These are phyloP conservation scores for Pythium diclinum DNA, from an alignment of 352 stramenopile genomes.

Conservation along the genomic window DNA sequence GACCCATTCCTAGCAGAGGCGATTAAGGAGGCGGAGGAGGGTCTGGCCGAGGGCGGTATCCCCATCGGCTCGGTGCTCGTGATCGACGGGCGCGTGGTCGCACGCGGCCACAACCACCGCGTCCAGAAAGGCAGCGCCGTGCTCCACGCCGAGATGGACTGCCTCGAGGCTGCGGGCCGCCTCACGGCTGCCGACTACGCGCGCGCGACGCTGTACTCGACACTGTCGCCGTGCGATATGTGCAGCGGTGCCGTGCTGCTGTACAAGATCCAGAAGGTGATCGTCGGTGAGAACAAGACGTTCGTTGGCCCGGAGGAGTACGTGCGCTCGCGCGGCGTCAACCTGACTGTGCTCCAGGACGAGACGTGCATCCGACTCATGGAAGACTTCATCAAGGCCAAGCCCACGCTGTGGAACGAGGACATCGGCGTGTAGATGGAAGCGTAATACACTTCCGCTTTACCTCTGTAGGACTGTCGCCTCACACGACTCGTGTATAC, in stretches of 20 bases:
- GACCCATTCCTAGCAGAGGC: background rate
- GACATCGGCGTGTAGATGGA: no score
- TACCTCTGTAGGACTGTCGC: no score
- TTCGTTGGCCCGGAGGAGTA: slow-evolving; percentile 39
- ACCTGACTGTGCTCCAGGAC: slow-evolving; percentile 33
- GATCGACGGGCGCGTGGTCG: slow-evolving; percentile 31
- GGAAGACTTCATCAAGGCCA: slow-evolving; percentile 28
- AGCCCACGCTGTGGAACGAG: background rate
- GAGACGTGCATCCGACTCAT: slow-evolving; percentile 37
- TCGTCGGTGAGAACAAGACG: slow-evolving; percentile 44
- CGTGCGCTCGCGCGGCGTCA: slow-evolving; percentile 31
- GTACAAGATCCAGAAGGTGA: slow-evolving; percentile 43
- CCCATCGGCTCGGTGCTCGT: slow-evolving; percentile 33
- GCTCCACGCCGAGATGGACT: slow-evolving; percentile 44
- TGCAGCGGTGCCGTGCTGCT: slow-evolving; percentile 42
- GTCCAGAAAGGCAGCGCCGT: slow-evolving; percentile 38
- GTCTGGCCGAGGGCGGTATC: slow-evolving; percentile 28
- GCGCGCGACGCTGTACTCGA: slow-evolving; percentile 39
- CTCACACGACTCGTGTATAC: no score
- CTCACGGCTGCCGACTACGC: slow-evolving; percentile 36
- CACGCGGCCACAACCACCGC: slow-evolving; percentile 37
- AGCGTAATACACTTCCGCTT: no score
- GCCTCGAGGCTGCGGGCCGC: slow-evolving; percentile 35
- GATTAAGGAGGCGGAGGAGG: background rate
- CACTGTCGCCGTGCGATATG: slow-evolving; percentile 42